These are phyloP conservation scores for Polytrichum commune DNA, from an alignment of 225 moss, liverwort and hornwort species.

Conservation along the genomic window DNA sequence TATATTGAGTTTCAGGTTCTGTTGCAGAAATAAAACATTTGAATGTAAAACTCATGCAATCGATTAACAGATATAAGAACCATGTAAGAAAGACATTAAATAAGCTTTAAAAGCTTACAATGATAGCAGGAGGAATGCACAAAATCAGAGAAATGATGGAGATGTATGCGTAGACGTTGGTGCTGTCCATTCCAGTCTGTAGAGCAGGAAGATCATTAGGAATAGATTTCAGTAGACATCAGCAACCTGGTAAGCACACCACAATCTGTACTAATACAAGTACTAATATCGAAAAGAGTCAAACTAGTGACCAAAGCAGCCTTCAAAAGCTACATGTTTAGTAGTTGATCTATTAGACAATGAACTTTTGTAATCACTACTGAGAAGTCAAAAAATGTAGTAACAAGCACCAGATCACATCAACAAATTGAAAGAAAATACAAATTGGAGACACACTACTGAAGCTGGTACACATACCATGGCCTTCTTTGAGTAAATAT, in stretches of 20 bases:
- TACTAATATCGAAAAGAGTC: no score
- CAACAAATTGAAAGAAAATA: not conserved
- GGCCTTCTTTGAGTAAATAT: constrained; percentile 98
- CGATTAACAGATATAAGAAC: not conserved
- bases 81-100: not conserved
- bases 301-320: no score
- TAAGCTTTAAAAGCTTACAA: constrained; percentile 31
- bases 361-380: no score
- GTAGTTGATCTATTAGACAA: no score
- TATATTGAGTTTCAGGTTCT: no score
- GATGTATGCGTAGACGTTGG: constrained; percentile 95
- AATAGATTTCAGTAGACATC: no score
- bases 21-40: not conserved
- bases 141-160: constrained; percentile 80
- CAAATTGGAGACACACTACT: not conserved
- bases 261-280: no score
- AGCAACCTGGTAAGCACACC: no score
- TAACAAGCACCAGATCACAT: not conserved
- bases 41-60: not conserved
- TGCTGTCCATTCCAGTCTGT: constrained; percentile 99
- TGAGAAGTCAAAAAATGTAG: no score
- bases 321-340: no score
- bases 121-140: constrained; percentile 86
- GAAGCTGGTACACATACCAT: constrained; percentile 43
- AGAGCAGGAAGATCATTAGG: no score